Conservation (phyloP, 805 yeast genomes). For the Limtongia smithiae region DNA sequence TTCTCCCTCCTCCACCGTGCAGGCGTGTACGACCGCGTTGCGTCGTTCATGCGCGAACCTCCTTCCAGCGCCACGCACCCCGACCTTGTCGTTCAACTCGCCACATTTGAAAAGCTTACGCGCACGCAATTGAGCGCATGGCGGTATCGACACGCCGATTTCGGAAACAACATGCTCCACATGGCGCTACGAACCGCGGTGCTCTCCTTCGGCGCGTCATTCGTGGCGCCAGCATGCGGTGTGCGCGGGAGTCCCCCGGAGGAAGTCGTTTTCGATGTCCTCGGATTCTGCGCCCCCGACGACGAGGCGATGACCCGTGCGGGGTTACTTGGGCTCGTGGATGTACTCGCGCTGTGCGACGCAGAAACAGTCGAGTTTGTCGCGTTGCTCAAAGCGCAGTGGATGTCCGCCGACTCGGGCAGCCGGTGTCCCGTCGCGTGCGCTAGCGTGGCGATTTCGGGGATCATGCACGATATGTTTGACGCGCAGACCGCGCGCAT, state of each 20-base stretch:
- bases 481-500: neutral
- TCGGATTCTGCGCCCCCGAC: conserved; percentile 8
- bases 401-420: conserved; percentile 5
- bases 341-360: conserved; percentile 1
- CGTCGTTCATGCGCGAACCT: neutral
- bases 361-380: neutral
- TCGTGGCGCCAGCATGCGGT: neutral
- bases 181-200: neutral
- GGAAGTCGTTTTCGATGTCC: conserved; percentile 6
- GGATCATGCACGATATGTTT: conserved; percentile 5
- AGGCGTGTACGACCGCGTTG: neutral
- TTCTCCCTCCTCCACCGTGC: neutral
- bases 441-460: conserved; percentile 15
- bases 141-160: neutral
- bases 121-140: neutral
- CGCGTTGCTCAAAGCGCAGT: conserved; percentile 11
- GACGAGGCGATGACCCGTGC: conserved; percentile 8
- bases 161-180: neutral
- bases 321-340: conserved; percentile 20
- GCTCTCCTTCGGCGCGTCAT: neutral
- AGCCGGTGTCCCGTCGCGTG: conserved; percentile 14
- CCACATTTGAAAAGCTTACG: neutral
- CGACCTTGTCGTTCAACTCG: neutral
- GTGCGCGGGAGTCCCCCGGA: neutral
- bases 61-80: neutral